Percentiles rank a stretch among this genome's conserved stretches.
Evolutionary conservation across 1,284 basidiomycete species (phyloP).

Genomic region (Puccinia hordei): DNA sequence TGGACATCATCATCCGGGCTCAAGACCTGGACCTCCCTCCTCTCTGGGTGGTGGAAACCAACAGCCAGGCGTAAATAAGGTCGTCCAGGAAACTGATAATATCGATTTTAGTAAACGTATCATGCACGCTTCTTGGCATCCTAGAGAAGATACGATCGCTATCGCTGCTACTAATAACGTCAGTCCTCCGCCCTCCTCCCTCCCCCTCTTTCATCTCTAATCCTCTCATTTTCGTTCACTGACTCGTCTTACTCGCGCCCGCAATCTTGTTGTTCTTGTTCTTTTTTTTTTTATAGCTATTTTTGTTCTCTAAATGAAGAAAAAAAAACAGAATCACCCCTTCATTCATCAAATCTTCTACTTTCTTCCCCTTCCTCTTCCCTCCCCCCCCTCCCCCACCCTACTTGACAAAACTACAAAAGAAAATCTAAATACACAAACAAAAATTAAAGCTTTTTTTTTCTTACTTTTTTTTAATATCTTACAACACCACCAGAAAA

Average conservation of each 20-base stretch:
- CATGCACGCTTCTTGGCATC: constrained; percentile 81
- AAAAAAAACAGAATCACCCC: neutral
- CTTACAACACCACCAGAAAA: too few relatives aligned
- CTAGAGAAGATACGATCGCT: constrained; percentile 87
- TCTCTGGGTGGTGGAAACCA: constrained; percentile 66
- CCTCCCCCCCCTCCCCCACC: too few relatives aligned
- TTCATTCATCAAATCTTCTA: neutral
- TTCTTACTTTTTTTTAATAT: too few relatives aligned
- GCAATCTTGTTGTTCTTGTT: too few relatives aligned
- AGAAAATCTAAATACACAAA: too few relatives aligned
- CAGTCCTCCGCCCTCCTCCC: neutral
- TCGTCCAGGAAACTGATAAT: constrained; percentile 78
- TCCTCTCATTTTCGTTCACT: too few relatives aligned
- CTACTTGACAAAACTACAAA: neutral
- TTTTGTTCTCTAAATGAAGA: constrained; percentile 17
- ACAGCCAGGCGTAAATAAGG: constrained; percentile 68
- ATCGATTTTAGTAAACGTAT: constrained; percentile 95
- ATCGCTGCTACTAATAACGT: constrained; percentile 62
- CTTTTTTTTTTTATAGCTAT: neutral
- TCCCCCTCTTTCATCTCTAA: neutral
- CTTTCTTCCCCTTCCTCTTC: neutral
- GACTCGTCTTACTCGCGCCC: too few relatives aligned
- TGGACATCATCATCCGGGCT: too few relatives aligned
- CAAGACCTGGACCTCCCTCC: constrained; percentile 68
- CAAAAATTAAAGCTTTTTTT: neutral